These are phyloP conservation scores for Mycena vitilis DNA, from an alignment of 768 basidiomycete species.

Conservation along the genomic window DNA sequence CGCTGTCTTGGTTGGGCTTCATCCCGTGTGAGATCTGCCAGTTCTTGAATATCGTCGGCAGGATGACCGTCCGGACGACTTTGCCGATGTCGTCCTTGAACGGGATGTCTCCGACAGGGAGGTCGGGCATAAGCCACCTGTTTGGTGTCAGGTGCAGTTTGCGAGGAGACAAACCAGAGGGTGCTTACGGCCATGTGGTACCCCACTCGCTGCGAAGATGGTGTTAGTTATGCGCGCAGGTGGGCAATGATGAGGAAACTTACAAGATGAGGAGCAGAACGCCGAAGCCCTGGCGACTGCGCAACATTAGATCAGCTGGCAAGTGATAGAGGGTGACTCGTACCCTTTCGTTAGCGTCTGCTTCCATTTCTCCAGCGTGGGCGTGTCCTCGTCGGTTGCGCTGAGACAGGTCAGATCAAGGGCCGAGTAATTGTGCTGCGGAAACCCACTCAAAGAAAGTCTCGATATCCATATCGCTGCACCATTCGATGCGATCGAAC, in stretches of 20 bases:
- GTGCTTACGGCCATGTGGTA: slow-evolving; percentile 40
- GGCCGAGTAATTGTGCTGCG: too few relatives aligned
- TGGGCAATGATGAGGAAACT: too few relatives aligned
- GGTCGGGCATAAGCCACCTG: slow-evolving; percentile 34
- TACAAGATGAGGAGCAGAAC: slow-evolving; percentile 40
- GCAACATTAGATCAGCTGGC: too few relatives aligned
- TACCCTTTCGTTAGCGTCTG: slow-evolving; percentile 32
- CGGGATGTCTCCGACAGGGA: slow-evolving; percentile 39
- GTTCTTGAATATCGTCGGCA: slow-evolving; percentile 23
- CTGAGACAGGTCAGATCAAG: too few relatives aligned
- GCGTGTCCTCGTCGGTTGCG: background rate
- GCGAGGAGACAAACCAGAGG: too few relatives aligned
- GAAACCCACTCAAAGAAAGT: slow-evolving; percentile 6
- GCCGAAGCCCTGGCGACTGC: slow-evolving; percentile 38
- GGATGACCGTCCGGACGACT: slow-evolving; percentile 32
- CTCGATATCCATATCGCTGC: slow-evolving; percentile 22
- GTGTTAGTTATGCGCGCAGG: too few relatives aligned
- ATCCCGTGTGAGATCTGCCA: slow-evolving; percentile 17
- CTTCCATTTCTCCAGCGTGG: slow-evolving; percentile 32
- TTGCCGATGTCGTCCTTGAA: slow-evolving; percentile 40
- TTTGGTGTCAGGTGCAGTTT: too few relatives aligned
- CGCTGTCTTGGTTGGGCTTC: too few relatives aligned
- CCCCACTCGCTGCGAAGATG: slow-evolving; percentile 39
- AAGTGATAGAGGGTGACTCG: too few relatives aligned
- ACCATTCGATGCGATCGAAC: slow-evolving; percentile 41